Base-by-base conservation (phyloP, 176 grass and related monocot genomes). In the Oryza punctata region DNA sequence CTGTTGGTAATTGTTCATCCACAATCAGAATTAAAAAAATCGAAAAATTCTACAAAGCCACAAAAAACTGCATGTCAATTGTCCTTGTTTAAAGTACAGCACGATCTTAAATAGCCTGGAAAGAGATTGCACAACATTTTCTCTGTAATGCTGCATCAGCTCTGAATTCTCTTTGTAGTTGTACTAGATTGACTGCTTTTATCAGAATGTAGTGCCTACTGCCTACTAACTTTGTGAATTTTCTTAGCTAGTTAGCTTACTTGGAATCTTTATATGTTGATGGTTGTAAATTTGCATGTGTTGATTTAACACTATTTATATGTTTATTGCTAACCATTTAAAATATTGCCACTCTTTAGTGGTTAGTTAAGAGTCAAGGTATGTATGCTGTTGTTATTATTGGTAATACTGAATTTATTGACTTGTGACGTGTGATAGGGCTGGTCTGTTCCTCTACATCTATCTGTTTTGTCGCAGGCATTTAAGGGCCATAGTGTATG, bases 101-200 rank as follows among this genome's bases (percentile, higher is more conserved):
- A 13, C 15, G 45, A 47, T 61, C 12, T 63, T 25, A 63, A 45
- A 70, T 60, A 32, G 9, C 35, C 38, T 61, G 19, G 46, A 78
- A 61, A 46, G 29, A 71, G 35, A 12, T 49, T 72, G 28, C 21
- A 37, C 66, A 32, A 19, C 60, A 24, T 33, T 35, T 47, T 64
- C 38, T 49, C 26, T 74, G 21, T 63, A 46, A 12, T 66, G 21
- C 40, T 65, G 47, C 14, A 41, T 35, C n/a, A 70, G 46, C 67
- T 70, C 78, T 59, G 47, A 32, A 80, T 68, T 28, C 29, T 69
- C 65, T 59, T 63, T 73, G 70, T 46, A 35, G 35, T 63, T 73
- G 70, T 46, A 25, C 59, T 74, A 65, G 26, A 25, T 29, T 83
- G 81, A 24, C 81, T 83, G 28, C n/a, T 66, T 75, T 46, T 83